phyloP scores from a whole-genome alignment of 2,329 filamentous ascomycete genomes.

The Aureobasidium lini region DNA sequence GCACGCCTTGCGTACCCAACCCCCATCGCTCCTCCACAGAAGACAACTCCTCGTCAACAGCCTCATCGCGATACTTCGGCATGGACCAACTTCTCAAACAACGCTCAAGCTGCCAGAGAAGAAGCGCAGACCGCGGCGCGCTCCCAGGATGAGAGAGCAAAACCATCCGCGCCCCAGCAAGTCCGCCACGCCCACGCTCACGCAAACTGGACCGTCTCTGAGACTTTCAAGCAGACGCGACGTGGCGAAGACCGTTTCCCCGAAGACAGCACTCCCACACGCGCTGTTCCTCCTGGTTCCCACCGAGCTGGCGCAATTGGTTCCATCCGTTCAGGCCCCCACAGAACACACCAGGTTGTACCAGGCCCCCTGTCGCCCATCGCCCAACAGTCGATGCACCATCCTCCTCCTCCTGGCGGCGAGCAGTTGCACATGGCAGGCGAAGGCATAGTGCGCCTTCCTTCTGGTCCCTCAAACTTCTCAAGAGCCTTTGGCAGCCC shows the following conservation, averaged over 20 bases:
- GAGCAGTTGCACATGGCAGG: slow-evolving; percentile 17
- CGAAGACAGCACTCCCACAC: slow-evolving; percentile 19
- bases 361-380: slow-evolving; percentile 21
- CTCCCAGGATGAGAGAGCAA: neutral
- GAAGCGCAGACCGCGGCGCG: slow-evolving; percentile 4
- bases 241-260: slow-evolving; percentile 19
- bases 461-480: slow-evolving; percentile 15
- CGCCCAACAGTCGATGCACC: slow-evolving; percentile 23
- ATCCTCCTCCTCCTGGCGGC: slow-evolving; percentile 18
- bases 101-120: slow-evolving; percentile 12
- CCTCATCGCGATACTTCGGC: slow-evolving; percentile 17
- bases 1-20: slow-evolving; percentile 26
- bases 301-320: slow-evolving; percentile 8
- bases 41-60: slow-evolving; percentile 15
- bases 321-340: neutral
- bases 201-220: slow-evolving; percentile 18
- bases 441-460: slow-evolving; percentile 28
- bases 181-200: neutral
- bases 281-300: slow-evolving; percentile 11
- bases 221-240: slow-evolving; percentile 31
- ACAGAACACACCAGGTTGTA: neutral
- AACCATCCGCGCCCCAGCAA: neutral
- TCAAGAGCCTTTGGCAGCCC: neutral
- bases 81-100: slow-evolving; percentile 22
- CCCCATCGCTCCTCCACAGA: slow-evolving; percentile 29